Base-by-base conservation (phyloP, 352 stramenopile species). In the Phytophthora ramorum region DNA sequence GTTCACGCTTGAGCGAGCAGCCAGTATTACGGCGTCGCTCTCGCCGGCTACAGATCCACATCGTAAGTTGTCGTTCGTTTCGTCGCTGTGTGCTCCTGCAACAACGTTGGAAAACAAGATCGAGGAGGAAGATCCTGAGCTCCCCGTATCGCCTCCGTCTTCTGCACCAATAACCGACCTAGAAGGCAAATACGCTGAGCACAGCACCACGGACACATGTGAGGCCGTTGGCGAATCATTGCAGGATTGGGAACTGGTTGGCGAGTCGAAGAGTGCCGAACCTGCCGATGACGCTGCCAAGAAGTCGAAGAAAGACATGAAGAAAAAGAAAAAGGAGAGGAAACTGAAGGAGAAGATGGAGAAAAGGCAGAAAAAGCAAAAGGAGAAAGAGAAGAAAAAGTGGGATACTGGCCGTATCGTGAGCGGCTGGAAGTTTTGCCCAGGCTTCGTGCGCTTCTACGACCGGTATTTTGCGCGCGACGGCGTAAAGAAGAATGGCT, bases 381-480 rank as follows among this genome's bases (percentile, higher is more conserved):
- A 64, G 10, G 55, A 73, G 7, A 76, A 70, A 7, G 43, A 70
- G n/a, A 74, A 61, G 50, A 76, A 69, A 20, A 72, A 67, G 52
- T 80, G 66, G 48, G 64, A 56, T 10, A 76, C 73, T 12, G 78
- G 66, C 48, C 51, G 72, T 43, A 75, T 84, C 19, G 73, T 78
- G 24, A 73, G 55, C 43, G 61, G 61, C 30, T 86, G 79, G 60
- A 81, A 85, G 28, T 77, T 92, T 32, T 92, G 81, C 53, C 81
- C 83, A 19, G 83, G 81, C n/a, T 85, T 92, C 34, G 58, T 90
- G 24, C 81, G 81, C 46, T 84, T 92, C 47, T 90, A 81, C 40
- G 79, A 89, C 32, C 81, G 81, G n/a, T 86, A 81, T 58, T 85
- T 92, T 40, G 62, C 71, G 0, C 59, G 59, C 7, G 63, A 68